Conservation (phyloP, 371 early-diverging fungal genomes). For the Umbelopsis sp. region DNA sequence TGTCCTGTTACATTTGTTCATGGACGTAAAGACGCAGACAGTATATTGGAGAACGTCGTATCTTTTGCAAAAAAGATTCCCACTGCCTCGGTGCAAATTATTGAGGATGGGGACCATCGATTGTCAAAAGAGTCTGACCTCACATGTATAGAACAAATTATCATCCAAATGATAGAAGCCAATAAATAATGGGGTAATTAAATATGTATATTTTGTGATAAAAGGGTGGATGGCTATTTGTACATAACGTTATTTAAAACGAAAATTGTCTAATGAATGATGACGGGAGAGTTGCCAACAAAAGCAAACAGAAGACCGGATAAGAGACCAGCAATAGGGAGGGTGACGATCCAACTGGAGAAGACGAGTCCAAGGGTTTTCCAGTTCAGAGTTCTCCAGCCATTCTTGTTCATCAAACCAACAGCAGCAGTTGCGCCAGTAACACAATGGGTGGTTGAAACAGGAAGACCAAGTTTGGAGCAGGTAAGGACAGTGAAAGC, state of each 20-base stretch:
- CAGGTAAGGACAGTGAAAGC: constrained; percentile 87
- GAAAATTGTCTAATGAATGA: not conserved
- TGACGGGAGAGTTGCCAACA: constrained; percentile 55
- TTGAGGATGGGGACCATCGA: constrained; percentile 47
- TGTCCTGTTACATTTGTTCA: constrained; percentile 38
- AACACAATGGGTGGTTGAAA: constrained; percentile 90
- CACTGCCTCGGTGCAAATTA: constrained; percentile 13
- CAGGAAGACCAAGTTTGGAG: constrained; percentile 80
- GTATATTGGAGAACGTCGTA: not conserved
- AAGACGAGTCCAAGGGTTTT: constrained; percentile 70
- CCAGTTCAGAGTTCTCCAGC: constrained; percentile 78
- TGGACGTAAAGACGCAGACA: constrained; percentile 31
- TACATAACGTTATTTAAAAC: too few relatives aligned
- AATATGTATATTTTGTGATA: too few relatives aligned
- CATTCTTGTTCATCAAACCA: constrained; percentile 78
- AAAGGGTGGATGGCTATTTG: too few relatives aligned
- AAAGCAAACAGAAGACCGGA: constrained; percentile 74
- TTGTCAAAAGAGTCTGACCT: constrained; percentile 41
- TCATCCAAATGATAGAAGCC: not conserved
- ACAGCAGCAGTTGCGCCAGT: constrained; percentile 85
- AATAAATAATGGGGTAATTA: not conserved
- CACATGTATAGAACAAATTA: not conserved
- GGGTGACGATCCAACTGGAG: constrained; percentile 80
- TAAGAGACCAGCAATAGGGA: constrained; percentile 75
- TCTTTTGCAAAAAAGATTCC: constrained; percentile 12